Conservation (phyloP, 352 stramenopile species). For the Phytophthora fragariae region DNA sequence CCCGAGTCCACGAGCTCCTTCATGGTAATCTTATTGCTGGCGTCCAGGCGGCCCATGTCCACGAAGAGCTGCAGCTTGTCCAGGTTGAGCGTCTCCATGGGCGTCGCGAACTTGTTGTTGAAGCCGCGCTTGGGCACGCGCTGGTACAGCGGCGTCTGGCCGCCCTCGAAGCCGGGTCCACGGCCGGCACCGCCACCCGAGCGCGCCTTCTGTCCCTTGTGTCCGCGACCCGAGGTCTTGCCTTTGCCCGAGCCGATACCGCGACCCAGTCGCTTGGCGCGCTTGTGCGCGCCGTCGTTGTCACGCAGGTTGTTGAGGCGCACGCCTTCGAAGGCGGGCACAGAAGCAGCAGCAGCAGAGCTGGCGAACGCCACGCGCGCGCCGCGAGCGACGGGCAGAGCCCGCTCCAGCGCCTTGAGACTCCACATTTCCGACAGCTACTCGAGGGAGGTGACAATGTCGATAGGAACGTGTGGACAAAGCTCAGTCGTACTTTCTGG, state of each 20-base stretch:
- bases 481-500: constrained; percentile 21
- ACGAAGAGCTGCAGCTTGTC: constrained; percentile 96
- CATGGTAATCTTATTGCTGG: constrained; percentile 93
- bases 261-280: constrained; percentile 91
- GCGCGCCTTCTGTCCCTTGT: constrained; percentile 98
- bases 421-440: constrained; percentile 52
- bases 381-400: constrained; percentile 47
- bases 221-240: constrained; percentile 96
- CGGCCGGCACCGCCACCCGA: constrained; percentile 83
- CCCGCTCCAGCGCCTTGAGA: constrained; percentile 63
- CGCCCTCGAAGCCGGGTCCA: constrained; percentile 96
- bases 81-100: constrained; percentile 95
- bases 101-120: constrained; percentile 94
- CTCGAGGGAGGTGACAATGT: constrained; percentile 15
- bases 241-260: constrained; percentile 94
- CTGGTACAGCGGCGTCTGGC: constrained; percentile 98
- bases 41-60: constrained; percentile 95
- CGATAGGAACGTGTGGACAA: constrained; percentile 19
- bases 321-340: constrained; percentile 48
- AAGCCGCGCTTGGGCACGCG: constrained; percentile 98
- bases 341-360: constrained; percentile 48
- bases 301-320: constrained; percentile 89
- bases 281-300: constrained; percentile 90
- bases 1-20: constrained; percentile 91
- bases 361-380: constrained; percentile 49